Base-by-base conservation (phyloP, 2,329 filamentous ascomycete genomes). In the Paraphoma chrysanthemicola region DNA sequence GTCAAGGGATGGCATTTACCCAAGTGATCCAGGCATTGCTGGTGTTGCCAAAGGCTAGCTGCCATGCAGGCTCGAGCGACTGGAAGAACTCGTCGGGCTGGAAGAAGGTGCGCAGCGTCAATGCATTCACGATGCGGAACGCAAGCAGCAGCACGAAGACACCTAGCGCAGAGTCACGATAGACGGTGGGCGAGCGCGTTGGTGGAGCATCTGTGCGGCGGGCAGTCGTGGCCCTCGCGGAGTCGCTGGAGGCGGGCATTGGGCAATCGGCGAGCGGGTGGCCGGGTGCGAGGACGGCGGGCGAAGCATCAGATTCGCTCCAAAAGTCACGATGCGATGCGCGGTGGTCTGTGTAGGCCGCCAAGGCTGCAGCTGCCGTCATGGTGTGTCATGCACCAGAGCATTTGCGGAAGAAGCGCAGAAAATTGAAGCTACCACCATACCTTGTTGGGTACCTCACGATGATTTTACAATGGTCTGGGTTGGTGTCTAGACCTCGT, bases 51-150 rank as follows among this genome's bases (percentile, higher is more conserved):
- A 97, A 97, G 3, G 91, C 90, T 53, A 95, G 84, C 68, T 88
- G 83, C 93, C 94, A 98, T 64, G 95, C 95, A 51, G 95, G 94
- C 80, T 99, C 95, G 44, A 98, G 85, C 1, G 93, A 90, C 74
- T 99, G 95, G 72, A 95, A 99, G 81, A 92, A 98, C 78, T 99
- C 95, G 80, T 99, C 95, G 29, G 95, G 95, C 77, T 99, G 95
- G 80, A 99, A 99, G 77, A 97, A 99, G 17, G 95, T 98, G 63
- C 86, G 83, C 54, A 96, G 82, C 60, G 83, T 87, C 67, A 95
- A 82, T 31, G 92, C 88, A 79, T 97, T 97, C 74, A 91, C 76
- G 62, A 94, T 83, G 52, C 95, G 91, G 61, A 96, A 85, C 41
- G 86, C 82, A 64, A 97, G 66, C 48, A 87, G 64, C 58, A 73